Evolutionary conservation across 257 asterid genomes (phyloP), one percentile per base, ranked within the genome.

Genomic region (Euphrasia confusa): DNA sequence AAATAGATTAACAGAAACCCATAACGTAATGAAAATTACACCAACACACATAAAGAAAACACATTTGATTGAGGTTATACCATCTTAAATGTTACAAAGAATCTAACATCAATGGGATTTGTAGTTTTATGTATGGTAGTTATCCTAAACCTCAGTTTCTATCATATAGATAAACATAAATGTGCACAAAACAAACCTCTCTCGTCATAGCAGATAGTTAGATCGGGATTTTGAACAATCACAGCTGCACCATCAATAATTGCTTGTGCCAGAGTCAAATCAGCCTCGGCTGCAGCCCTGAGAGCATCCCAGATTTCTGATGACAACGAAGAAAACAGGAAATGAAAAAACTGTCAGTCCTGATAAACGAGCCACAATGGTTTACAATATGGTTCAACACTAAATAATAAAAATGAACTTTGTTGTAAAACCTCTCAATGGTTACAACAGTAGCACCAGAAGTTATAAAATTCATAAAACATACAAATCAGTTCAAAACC

Each of bases 251-350:
- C 74, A 50, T 91, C 95, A 52, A 91, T 83, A 24, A 91, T 81
- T 65, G 89, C 92, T 78, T 88, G 95, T 49, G 96, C 87, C 33
- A 86, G 86, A 26, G 61, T 54, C 50, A 82, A 33, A 67, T 86
- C 95, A 68, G 95, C 93, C 65, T 86, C 98, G 0, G 95, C 87
- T 45, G 98, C 93, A 32, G 93, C 98, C 21, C 86, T 77, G 11
- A 91, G 96, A 39, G 96, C 96, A 74, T 88, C 98, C 98, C 98
- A 91, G 40, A 91, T 91, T 77, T 91, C 98, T 91, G 75, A 35
- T 55, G n/a, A 60, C 63, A 56, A 37, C 28, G n/a, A 18, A 48
- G 21, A 64, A 26, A 17, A 3, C 12, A 54, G 18, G 48, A 40
- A 49, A 40, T 59, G 40, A 35, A 35, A 35, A 35, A 35, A 35